Evolutionary conservation across 2,329 filamentous ascomycete genomes (phyloP), one percentile per base, ranked within the genome.

Genomic region (Annulohypoxylon truncatum): DNA sequence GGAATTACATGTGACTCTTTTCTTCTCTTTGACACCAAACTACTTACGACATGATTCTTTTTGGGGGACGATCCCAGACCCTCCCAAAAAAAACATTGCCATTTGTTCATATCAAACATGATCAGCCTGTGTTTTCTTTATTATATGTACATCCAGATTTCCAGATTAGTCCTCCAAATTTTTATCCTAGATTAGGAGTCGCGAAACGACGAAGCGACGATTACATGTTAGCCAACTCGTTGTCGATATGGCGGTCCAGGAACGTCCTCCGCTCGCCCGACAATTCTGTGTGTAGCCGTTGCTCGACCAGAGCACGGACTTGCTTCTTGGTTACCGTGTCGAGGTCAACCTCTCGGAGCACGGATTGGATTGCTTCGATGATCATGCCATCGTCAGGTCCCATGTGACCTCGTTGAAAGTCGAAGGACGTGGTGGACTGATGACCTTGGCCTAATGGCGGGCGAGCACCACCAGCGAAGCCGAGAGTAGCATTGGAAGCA

Each of bases 251-350:
- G 72, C 90, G 87, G 81, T 97, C 95, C 82, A 98, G 89, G 82
- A 97, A 98, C 13, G 90, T 89, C 77, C 92, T 89, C 78, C 93
- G 90, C 79, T 97, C 94, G 20, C 94, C 94, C 0, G 87, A 85
- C 62, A 98, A 85, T 78, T 97, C 94, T 3, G 92, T 95, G 82
- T 97, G 95, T 67, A 99, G 81, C 74, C 94, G 88, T 82, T 97
- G 94, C 82, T 99, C 96, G 10, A 97, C 94, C 46, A 98, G 85
- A 2, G 92, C 94, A 53, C 92, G 87, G 61, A 96, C 91, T 82
- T 98, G 95, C 83, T 99, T 99, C 89, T 98, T 99, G 5, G 96
- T 99, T 50, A 98, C 93, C n/a, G 87, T 95, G 78, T 99, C 96
- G 42, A 99, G 84, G 78, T 99, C 95, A 0, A 97, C 94, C 75